Base-by-base conservation (phyloP, 2,329 filamentous ascomycete genomes). In the Dactylellina drechsleri region DNA sequence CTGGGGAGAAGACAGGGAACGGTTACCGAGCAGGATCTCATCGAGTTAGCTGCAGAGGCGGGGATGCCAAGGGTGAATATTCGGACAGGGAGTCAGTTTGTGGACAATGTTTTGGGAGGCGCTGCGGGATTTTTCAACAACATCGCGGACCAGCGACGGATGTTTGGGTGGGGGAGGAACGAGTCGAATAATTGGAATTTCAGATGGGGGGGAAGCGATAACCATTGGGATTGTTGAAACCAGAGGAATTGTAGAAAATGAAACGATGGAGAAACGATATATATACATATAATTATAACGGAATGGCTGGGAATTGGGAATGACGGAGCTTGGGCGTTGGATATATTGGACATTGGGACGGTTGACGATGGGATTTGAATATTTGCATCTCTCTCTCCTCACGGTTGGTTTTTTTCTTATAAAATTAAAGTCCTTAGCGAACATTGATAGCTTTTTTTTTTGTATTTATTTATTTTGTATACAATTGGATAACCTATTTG, bases 21-120 rank as follows among this genome's bases (percentile, higher is more conserved):
- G 20, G 82, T 91, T 15, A 86, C 86, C 43, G 86, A 88, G 76
- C 83, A 84, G 12, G 88, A 91, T 78, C 83, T 89, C 41, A 79
- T 83, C 20, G 80, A 81, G 4, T 82, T 84, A 58, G 82, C 84
- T 68, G 79, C 83, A 70, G 80, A 81, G 2, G 81, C 81, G n/a
- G 81, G 81, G 1, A 77, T 80, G 1, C 83, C 83, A 47, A 78
- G 77, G 81, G 62, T 60, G 76, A 76, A 1, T 77, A 78, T 67
- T 28, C 47, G 57, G 2, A 67, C 70, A 1, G 70, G 70, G 6
- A 74, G 43, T 40, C 56, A 62, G 8, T 58, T 67, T 53, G 47
- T 74, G 28, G 52, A 74, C 15, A 62, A 58, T 28, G 23, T 74
- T 13, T 7, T 74, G 7, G 70, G 62, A 13, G 70, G 70, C 0